Base-by-base conservation (phyloP, 495 filamentous ascomycete species). In the Hypoxylon subgilvum region DNA sequence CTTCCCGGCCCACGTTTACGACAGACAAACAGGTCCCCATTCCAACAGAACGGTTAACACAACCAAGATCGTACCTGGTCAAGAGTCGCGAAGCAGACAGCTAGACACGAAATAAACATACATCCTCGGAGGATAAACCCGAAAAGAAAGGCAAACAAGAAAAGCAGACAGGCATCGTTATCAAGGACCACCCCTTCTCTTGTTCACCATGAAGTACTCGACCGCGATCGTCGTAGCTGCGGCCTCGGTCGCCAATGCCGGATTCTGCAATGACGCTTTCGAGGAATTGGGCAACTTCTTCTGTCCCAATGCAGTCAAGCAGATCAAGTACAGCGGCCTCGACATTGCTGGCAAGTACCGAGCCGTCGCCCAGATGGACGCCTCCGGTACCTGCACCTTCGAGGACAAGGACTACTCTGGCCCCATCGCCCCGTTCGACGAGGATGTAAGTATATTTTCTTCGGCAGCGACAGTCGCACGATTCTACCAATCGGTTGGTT, bases 341-440 rank as follows among this genome's bases (percentile, higher is more conserved):
- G 82, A 82, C 4, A 71, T 68, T 4, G 34, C 74, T 9, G 86
- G 88, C 13, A 65, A 68, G 23, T 91, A 89, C 69, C 72, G 84
- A 1, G 72, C 79, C 43, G 81, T 90, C 30, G 74, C 72, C 8
- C 50, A 59, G 38, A 89, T 90, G 84, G 72, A 86, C 57, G 52
- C 64, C 22, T 74, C 69, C 12, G 87, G 88, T 4, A 53, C 69
- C 0, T 91, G 88, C 68, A 49, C 69, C 1, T 81, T 72, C 45
- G 46, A 66, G 17, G 59, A 71, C 17, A 76, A 72, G 57, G n/a
- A 56, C 1, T 89, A 82, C 65, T 76, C 70, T 6, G 86, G 86
- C 7, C 73, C 74, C 12, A 61, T 89, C 31, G 76, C 86, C 23
- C 88, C 88, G 0, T 77, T 88, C 44, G 71, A 85, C 65, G 85